phyloP scores from a whole-genome alignment of 1,284 basidiomycete genomes.

The Ustilago xerochloae region DNA sequence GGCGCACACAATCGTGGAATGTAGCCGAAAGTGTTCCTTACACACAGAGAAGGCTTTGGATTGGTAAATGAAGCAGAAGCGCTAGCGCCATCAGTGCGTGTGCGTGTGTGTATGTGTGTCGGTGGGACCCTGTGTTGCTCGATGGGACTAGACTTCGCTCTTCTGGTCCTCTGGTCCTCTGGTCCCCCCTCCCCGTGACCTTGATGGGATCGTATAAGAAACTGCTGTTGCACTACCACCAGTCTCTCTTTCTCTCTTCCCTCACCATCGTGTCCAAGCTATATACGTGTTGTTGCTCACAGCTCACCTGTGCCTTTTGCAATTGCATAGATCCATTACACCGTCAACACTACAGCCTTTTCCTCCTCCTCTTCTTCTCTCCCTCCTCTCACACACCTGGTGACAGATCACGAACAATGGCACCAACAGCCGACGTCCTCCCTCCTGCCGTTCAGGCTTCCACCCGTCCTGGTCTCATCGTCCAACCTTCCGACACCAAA shows the following conservation, averaged over 20 bases:
- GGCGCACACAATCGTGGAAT: not conserved
- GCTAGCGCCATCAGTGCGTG: too few relatives aligned
- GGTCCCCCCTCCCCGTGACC: too few relatives aligned
- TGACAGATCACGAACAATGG: constrained; percentile 10
- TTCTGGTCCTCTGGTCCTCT: too few relatives aligned
- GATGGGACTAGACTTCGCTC: not conserved
- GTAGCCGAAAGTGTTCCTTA: too few relatives aligned
- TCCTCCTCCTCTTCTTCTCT: too few relatives aligned
- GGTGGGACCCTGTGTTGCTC: not conserved
- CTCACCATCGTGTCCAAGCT: constrained; percentile 6
- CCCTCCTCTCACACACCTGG: not conserved
- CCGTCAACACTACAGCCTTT: too few relatives aligned
- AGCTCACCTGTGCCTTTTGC: too few relatives aligned
- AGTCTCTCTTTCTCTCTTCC: not conserved
- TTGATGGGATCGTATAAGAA: not conserved
- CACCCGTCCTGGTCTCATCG: constrained; percentile 19
- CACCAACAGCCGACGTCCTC: constrained; percentile 40
- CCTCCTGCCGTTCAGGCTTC: constrained; percentile 13
- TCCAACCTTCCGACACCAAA: constrained; percentile 43
- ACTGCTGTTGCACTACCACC: not conserved
- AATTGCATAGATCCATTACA: too few relatives aligned
- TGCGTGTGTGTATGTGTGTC: not conserved
- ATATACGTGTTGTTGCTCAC: not conserved
- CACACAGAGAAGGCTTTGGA: not conserved
- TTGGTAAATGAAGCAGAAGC: not conserved